Evolutionary conservation across 2,329 filamentous ascomycete species (phyloP), one percentile per base, ranked within the genome.

Genomic region (Aspergillus vadensis): DNA sequence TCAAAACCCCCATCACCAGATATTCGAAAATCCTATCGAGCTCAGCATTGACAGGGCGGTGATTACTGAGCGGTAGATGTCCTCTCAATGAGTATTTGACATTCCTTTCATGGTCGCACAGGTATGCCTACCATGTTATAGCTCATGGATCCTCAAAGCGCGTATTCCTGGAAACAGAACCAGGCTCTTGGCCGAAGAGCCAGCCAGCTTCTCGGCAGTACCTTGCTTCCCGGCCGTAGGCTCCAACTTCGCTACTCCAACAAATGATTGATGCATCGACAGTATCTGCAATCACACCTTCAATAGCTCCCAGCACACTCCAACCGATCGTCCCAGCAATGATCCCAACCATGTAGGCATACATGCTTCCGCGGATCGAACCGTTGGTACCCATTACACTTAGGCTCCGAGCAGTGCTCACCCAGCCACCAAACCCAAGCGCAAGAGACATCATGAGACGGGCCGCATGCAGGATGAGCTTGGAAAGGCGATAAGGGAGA

Each of bases 391-490:
- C 59, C 76, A 87, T 61, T 19, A 95, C 81, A 55, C 84, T 82
- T 4, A 97, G 81, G 76, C 90, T 88, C 64, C 91, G 88, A 10
- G 95, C 93, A 38, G 93, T 96, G 50, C 91, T 90, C 8, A 98
- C 91, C 95, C 95, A 99, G n/a, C 92, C 94, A 4, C 91, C 93
- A 70, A 98, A 96, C 0, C 94, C 94, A 30, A 99, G 85, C 0
- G 88, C 91, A 50, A 93, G 87, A 0, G 92, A 91, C 86, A 97
- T 96, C 70, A 97, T 90, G 73, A 94, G 91, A 17, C 94, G 87
- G 1, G 92, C 95, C 3, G 94, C 92, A 68, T 97, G 91, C 3
- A 99, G 86, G 7, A 99, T 85, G 27, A 98, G 84, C 75, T 97
- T 98, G 1, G 95, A 91, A 8, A 98, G 86, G 4, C 91, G 87